These are phyloP conservation scores for Laburnicola sp. DNA, from an alignment of 2,329 filamentous ascomycete species.

Conservation along the genomic window DNA sequence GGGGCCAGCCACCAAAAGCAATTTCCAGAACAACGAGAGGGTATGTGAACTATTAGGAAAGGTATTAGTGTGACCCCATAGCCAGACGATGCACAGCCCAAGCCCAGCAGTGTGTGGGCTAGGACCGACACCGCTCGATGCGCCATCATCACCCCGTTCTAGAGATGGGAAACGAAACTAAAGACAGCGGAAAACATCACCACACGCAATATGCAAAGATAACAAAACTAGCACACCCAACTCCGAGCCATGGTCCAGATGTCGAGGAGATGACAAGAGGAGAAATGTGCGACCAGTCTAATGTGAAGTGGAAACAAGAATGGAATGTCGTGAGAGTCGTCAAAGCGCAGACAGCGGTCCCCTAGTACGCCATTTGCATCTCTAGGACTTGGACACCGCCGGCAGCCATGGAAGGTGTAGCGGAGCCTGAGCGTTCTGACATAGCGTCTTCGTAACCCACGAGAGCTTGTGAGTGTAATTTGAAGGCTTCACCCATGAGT, in stretches of 20 bases:
- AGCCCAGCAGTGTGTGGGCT: constrained; percentile 40
- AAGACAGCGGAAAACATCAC: constrained; percentile 19
- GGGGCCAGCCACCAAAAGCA: constrained; percentile 45
- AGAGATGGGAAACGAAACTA: constrained; percentile 16
- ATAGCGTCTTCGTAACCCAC: constrained; percentile 89
- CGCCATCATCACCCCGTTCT: constrained; percentile 39
- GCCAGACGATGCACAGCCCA: constrained; percentile 31
- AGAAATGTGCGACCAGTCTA: constrained; percentile 40
- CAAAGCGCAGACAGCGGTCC: constrained; percentile 3
- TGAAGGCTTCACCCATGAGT: constrained; percentile 97
- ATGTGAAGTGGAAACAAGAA: constrained; percentile 26
- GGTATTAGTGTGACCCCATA: constrained; percentile 42
- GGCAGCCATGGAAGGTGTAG: constrained; percentile 47
- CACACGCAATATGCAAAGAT: constrained; percentile 20
- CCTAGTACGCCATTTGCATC: constrained; percentile 50
- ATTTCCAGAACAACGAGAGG: constrained; percentile 40
- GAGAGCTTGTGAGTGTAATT: constrained; percentile 91
- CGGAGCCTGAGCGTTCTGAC: constrained; percentile 50
- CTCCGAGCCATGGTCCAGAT: constrained; percentile 42
- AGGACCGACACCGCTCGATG: constrained; percentile 40
- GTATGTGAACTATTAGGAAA: constrained; percentile 42
- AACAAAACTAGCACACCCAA: constrained; percentile 24
- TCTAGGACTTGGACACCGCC: constrained; percentile 47
- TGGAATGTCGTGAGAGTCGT: constrained; percentile 28
- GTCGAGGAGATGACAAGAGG: constrained; percentile 32